Percentiles rank a stretch among this genome's conserved stretches.
phyloP scores from a whole-genome alignment of 305 asterid genomes.

The Fraxinus greggii region DNA sequence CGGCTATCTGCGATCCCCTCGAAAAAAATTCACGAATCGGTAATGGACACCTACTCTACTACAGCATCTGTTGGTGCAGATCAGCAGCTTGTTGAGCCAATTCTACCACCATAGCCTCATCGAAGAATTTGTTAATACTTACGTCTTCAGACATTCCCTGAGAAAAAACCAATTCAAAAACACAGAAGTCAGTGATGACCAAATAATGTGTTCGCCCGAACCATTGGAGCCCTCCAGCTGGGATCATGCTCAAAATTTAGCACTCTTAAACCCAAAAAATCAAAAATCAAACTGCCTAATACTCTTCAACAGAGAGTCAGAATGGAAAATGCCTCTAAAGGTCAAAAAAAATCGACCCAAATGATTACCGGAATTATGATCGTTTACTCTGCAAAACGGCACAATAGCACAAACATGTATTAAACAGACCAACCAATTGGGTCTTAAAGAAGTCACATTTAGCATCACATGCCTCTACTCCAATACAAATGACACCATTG shows the following conservation, averaged over 20 bases:
- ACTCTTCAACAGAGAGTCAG: neutral
- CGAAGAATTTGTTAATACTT: conserved; percentile 86
- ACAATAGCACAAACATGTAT: neutral
- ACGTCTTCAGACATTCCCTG: conserved; percentile 99
- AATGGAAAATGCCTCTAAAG: neutral
- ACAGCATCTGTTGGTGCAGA: conserved; percentile 74
- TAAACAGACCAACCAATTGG: neutral
- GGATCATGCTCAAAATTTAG: neutral
- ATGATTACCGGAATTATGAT: neutral
- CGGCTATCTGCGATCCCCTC: neutral
- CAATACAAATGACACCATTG: neutral
- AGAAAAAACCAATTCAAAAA: conserved; percentile 8
- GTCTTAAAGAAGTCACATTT: neutral
- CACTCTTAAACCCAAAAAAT: neutral
- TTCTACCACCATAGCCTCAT: conserved; percentile 94
- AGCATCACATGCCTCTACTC: neutral
- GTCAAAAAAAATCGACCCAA: neutral
- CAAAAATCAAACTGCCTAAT: neutral
- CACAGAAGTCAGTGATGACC: conserved; percentile 1
- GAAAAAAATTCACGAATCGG: neutral
- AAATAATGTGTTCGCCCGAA: neutral
- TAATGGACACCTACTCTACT: neutral
- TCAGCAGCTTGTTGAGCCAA: conserved; percentile 95
- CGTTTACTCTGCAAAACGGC: neutral
- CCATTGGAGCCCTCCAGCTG: neutral